Base-by-base conservation (phyloP, 176 grass and related monocot genomes). In the Bothriochloa decipiens region DNA sequence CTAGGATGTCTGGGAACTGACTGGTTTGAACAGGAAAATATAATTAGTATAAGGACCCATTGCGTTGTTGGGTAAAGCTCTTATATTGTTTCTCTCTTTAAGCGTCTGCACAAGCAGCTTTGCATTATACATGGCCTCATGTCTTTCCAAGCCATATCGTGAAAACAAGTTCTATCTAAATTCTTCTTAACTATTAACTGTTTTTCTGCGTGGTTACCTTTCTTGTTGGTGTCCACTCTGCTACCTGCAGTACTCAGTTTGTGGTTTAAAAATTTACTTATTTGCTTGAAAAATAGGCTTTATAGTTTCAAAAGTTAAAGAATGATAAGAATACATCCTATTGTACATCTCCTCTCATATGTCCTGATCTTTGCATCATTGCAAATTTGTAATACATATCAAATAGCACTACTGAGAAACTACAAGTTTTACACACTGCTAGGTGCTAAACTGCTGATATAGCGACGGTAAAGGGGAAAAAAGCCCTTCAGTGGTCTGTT, bases 371-470 rank as follows among this genome's bases (percentile, higher is more conserved):
- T 84, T 74, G 22, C 60, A 45, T 46, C 69, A 76, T 5, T 52
- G 58, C 62, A 52, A n/a, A n/a, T n/a, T n/a, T n/a, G n/a, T n/a
- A n/a, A 29, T 81, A 79, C 76, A 74, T n/a, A 80, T 57, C 60
- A 20, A 84, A 11, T 27, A 68, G 27, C 62, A 80, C 66, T 46
- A 60, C 79, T 11, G 60, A 84, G 49, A 49, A 75, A 81, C 76
- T 69, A 20, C 70, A 61, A 75, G 39, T 14, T 89, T 36, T 1
- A 35, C 20, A 75, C 76, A 74, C 25, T 74, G 22, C 22, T 43
- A 43, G 25, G 35, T 22, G 52, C 52, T 57, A 7, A 22, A 57
- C 13, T 28, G 66, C 43, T 18, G 46, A 67, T 37, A 72, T 67
- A 0, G 22, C 25, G 66, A 79, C 1, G 43, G 75, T 14, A 37